Conservation (phyloP, 2,329 filamentous ascomycete species). For the Bipolaris bicolor region DNA sequence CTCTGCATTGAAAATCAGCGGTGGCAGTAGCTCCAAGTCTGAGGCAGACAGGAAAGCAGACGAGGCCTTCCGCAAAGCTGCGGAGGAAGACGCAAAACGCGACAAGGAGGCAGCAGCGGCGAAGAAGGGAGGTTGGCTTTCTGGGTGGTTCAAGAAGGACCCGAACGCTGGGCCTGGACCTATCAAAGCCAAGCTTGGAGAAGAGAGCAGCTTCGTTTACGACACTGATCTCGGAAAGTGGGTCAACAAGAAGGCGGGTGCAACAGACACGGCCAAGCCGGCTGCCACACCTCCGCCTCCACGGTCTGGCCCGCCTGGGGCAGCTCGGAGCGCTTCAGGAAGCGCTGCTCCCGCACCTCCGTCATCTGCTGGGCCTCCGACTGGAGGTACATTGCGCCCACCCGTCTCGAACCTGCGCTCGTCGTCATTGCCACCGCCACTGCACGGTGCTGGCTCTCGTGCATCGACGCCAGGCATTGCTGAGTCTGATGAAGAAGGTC, state of each 20-base stretch:
- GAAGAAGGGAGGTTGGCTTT: constrained; percentile 76
- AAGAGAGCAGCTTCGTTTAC: constrained; percentile 90
- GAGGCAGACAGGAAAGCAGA: constrained; percentile 74
- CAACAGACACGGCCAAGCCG: constrained; percentile 63
- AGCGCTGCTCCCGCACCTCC: constrained; percentile 35
- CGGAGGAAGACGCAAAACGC: constrained; percentile 71
- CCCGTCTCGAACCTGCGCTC: constrained; percentile 35
- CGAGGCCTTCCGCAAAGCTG: constrained; percentile 83
- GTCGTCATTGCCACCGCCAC: constrained; percentile 47
- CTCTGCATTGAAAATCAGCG: constrained; percentile 54
- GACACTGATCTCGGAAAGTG: constrained; percentile 97
- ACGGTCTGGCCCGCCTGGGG: constrained; percentile 57
- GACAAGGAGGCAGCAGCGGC: constrained; percentile 52
- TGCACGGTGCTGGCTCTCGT: constrained; percentile 34
- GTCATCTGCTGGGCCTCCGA: constrained; percentile 41
- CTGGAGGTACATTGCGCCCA: constrained; percentile 21
- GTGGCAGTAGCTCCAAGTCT: constrained; percentile 29
- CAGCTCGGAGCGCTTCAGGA: constrained; percentile 58
- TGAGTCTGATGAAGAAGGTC: constrained; percentile 37
- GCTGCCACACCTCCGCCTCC: constrained; percentile 78
- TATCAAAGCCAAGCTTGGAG: constrained; percentile 92
- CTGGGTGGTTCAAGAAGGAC: constrained; percentile 81
- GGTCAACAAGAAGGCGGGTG: constrained; percentile 91
- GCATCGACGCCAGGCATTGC: constrained; percentile 43
- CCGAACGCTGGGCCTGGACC: constrained; percentile 68